phyloP scores from a whole-genome alignment of 495 filamentous ascomycete genomes.

The Xylaria castorea region DNA sequence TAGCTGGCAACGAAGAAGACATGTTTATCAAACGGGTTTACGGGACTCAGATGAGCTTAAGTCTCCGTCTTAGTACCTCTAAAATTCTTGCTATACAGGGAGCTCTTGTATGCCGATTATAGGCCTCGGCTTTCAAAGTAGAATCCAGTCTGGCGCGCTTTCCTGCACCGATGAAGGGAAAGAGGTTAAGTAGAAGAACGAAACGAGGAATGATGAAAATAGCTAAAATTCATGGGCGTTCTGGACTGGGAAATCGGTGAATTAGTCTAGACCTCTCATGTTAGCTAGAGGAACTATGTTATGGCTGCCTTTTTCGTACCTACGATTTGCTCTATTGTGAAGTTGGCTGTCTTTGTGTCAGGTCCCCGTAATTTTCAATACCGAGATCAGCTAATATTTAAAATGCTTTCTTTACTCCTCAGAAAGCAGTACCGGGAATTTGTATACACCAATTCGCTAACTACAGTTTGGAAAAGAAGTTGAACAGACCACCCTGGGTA shows the following conservation, averaged over 20 bases:
- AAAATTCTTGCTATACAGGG: not conserved
- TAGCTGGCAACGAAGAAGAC: not conserved
- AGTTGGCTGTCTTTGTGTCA: not conserved
- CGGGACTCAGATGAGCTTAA: not conserved
- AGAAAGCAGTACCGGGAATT: not conserved
- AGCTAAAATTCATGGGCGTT: constrained; percentile 9
- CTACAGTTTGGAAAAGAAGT: not conserved
- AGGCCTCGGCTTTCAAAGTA: not conserved
- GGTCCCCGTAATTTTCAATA: not conserved
- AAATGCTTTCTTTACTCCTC: not conserved
- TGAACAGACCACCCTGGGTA: not conserved
- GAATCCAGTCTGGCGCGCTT: not conserved
- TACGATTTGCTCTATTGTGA: not conserved
- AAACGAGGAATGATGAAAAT: not conserved
- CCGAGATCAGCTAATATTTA: not conserved
- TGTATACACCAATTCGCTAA: not conserved
- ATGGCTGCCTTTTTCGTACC: not conserved
- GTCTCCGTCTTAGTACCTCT: not conserved
- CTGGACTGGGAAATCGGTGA: constrained; percentile 3
- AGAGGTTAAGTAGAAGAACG: not conserved
- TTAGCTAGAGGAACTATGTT: not conserved
- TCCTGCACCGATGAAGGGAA: not conserved
- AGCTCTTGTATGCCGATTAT: not conserved
- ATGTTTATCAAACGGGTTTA: not conserved
- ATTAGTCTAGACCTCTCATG: not conserved